phyloP scores from a whole-genome alignment of 305 asterid species.

The Fraxinus sp. region DNA sequence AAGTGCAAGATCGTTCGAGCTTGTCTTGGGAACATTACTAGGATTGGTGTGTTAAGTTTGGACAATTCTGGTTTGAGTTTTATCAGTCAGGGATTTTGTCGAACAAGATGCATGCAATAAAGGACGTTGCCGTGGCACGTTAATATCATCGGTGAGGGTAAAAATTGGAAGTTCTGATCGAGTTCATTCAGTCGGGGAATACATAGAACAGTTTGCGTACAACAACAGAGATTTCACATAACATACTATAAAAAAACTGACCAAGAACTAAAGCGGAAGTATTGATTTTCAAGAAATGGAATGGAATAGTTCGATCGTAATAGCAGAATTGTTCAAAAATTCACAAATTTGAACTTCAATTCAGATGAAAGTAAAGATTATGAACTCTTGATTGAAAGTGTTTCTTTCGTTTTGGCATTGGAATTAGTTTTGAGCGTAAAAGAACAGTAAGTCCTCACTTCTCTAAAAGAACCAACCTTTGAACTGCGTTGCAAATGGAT shows the following conservation, averaged over 20 bases:
- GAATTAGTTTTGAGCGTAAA: neutral
- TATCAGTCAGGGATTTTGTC: slow-evolving; percentile 27
- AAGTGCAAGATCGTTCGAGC: slow-evolving; percentile 3
- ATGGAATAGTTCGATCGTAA: neutral
- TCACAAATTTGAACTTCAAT: neutral
- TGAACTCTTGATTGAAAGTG: neutral
- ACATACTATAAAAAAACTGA: neutral
- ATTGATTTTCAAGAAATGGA: neutral
- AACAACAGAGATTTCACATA: neutral
- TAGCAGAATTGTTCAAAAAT: neutral
- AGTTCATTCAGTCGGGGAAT: neutral
- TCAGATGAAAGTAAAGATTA: neutral
- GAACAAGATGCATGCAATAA: slow-evolving; percentile 20
- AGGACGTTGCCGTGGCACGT: neutral
- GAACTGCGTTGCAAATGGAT: neutral
- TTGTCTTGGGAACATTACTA: slow-evolving; percentile 23
- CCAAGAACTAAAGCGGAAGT: neutral
- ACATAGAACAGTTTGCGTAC: neutral
- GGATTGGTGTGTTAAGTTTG: neutral
- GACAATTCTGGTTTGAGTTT: slow-evolving; percentile 11
- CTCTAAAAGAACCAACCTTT: neutral
- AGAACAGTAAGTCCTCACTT: neutral
- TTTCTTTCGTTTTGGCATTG: neutral
- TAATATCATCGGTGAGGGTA: neutral
- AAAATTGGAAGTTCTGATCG: neutral